A percentile compares a stretch with the other conserved stretches of the same genome.
Evolutionary conservation across 768 basidiomycete species (phyloP).

Genomic region (Tulasnella sp.): DNA sequence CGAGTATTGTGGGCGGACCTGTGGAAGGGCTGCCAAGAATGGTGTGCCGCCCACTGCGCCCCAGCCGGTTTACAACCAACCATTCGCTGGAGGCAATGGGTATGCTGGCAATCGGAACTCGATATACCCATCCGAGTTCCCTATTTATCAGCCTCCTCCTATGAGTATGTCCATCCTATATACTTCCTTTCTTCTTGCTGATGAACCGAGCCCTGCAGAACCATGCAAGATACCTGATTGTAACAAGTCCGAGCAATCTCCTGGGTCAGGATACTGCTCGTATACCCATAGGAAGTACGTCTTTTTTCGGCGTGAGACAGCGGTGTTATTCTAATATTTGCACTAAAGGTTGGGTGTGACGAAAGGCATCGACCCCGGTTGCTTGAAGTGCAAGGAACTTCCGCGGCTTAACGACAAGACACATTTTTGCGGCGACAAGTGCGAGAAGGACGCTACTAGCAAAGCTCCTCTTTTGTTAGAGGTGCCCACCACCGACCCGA

Average conservation of each 20-base stretch:
- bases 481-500: slow-evolving; percentile 5
- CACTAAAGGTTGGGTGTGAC: background rate
- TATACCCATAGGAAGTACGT: background rate
- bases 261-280: background rate
- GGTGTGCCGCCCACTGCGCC: background rate
- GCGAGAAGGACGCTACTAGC: background rate
- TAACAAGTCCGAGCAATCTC: background rate
- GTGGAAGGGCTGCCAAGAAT: slow-evolving; percentile 2
- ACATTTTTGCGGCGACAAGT: background rate
- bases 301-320: background rate
- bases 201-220: background rate
- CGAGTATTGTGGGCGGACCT: slow-evolving; percentile 4
- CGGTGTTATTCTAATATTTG: background rate
- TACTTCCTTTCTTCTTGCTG: too few species aligned
- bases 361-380: slow-evolving; percentile 1
- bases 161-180: too few species aligned
- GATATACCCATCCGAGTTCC: background rate
- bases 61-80: background rate
- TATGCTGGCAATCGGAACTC: background rate
- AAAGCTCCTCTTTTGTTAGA: background rate
- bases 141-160: background rate
- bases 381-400: background rate
- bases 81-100: background rate
- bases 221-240: background rate
- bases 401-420: background rate